Evolutionary conservation across 1,284 basidiomycete genomes (phyloP).

Genomic region (Cystobasidium slooffiae): DNA sequence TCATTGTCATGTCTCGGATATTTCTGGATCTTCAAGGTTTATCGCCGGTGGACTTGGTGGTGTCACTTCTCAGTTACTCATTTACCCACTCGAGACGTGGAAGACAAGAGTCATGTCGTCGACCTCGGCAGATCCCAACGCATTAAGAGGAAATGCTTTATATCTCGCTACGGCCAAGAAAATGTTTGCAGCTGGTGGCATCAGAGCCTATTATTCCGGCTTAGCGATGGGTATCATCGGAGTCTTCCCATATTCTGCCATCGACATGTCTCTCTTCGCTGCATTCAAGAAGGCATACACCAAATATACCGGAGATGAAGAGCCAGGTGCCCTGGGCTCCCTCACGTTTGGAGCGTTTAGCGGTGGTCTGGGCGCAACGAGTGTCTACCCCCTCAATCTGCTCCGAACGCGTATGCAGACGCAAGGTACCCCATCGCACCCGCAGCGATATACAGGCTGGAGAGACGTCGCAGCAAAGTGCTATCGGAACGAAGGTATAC

Average conservation of each 20-base stretch:
- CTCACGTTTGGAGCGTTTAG: constrained; percentile 58
- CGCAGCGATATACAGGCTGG: constrained; percentile 83
- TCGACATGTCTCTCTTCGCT: constrained; percentile 58
- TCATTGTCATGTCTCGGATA: constrained; percentile 84
- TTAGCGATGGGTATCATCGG: constrained; percentile 65
- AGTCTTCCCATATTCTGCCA: constrained; percentile 59
- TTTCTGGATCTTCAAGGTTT: constrained; percentile 90
- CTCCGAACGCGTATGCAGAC: constrained; percentile 94
- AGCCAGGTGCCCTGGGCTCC: constrained; percentile 57
- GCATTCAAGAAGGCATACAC: constrained; percentile 59
- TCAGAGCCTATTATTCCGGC: constrained; percentile 88
- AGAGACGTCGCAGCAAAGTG: constrained; percentile 83
- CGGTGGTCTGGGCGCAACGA: constrained; percentile 59
- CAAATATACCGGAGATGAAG: constrained; percentile 57
- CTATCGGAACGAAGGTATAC: constrained; percentile 82
- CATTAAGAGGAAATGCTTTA: constrained; percentile 48
- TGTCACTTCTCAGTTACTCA: constrained; percentile 87
- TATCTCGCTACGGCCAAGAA: constrained; percentile 64
- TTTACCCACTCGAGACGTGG: constrained; percentile 85
- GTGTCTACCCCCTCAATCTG: constrained; percentile 67
- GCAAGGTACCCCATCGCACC: constrained; percentile 89
- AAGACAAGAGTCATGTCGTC: constrained; percentile 61
- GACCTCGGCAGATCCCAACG: constrained; percentile 44
- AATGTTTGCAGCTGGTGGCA: constrained; percentile 77
- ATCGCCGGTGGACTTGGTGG: constrained; percentile 94